Evolutionary conservation across 768 basidiomycete genomes (phyloP).

Genomic region (Psilocybe subaeruginosa): DNA sequence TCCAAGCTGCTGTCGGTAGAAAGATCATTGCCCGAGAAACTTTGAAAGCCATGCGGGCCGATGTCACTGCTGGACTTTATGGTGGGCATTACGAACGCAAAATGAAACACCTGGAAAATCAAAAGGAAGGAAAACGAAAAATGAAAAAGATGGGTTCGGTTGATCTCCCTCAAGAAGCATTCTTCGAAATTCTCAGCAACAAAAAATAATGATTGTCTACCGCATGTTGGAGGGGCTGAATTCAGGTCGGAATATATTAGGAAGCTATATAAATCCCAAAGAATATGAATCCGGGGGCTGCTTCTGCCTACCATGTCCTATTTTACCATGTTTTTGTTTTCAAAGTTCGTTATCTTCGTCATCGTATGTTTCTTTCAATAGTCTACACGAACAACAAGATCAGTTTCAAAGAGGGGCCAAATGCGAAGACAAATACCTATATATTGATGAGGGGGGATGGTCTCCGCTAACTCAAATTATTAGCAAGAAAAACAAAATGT

Average conservation of each 20-base stretch:
- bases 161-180: slow-evolving; percentile 93
- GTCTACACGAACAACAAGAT: slow-evolving; percentile 37
- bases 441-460: slow-evolving; percentile 94
- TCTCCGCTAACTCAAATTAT: slow-evolving; percentile 69
- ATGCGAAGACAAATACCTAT: slow-evolving; percentile 54
- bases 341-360: slow-evolving; percentile 90
- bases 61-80: slow-evolving; percentile 94
- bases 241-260: slow-evolving; percentile 18
- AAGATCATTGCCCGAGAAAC: slow-evolving; percentile 91
- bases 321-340: slow-evolving; percentile 19
- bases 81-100: slow-evolving; percentile 97
- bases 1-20: slow-evolving; percentile 89
- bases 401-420: slow-evolving; percentile 7
- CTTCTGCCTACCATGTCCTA: slow-evolving; percentile 17
- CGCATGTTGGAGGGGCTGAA: not conserved
- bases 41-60: slow-evolving; percentile 81
- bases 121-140: slow-evolving; percentile 89
- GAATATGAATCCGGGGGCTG: slow-evolving; percentile 9
- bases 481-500: slow-evolving; percentile 8
- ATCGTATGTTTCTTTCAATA: slow-evolving; percentile 94
- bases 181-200: slow-evolving; percentile 84
- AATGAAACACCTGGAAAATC: slow-evolving; percentile 84
- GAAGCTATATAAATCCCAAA: slow-evolving; percentile 18
- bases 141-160: slow-evolving; percentile 91
- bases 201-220: slow-evolving; percentile 36